A percentile compares a stretch with the other conserved stretches of the same genome.
phyloP scores from a whole-genome alignment of 2,329 filamentous ascomycete species.

The Botrytis aclada region DNA sequence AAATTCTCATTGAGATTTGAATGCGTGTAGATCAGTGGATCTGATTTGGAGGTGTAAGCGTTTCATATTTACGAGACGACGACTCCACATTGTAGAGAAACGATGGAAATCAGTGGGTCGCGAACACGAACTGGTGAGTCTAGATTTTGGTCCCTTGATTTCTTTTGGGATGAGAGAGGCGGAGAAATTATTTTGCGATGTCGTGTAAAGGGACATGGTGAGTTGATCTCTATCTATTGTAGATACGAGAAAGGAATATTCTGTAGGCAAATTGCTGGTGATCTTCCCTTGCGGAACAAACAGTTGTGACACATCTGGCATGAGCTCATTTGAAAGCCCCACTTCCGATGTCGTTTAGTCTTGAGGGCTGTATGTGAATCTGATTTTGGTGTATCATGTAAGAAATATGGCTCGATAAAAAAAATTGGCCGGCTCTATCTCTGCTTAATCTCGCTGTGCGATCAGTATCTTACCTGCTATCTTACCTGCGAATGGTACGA shows the following conservation, averaged over 20 bases:
- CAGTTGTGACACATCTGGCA: too few relatives aligned
- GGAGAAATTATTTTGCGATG: background rate
- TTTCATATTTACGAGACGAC: background rate
- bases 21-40: background rate
- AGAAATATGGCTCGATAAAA: background rate
- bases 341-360: background rate
- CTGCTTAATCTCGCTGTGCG: background rate
- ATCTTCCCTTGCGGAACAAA: background rate
- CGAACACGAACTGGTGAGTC: background rate
- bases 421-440: background rate
- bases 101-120: slow-evolving; percentile 1
- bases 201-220: background rate
- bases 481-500: background rate
- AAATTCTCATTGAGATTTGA: background rate
- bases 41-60: background rate
- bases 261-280: background rate
- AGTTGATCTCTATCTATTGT: background rate
- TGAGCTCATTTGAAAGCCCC: background rate
- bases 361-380: background rate
- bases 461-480: background rate
- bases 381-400: background rate
- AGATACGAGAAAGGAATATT: background rate
- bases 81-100: background rate
- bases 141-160: background rate
- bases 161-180: background rate